Conservation (phyloP, 1,284 basidiomycete genomes). For the Athelia sp. region DNA sequence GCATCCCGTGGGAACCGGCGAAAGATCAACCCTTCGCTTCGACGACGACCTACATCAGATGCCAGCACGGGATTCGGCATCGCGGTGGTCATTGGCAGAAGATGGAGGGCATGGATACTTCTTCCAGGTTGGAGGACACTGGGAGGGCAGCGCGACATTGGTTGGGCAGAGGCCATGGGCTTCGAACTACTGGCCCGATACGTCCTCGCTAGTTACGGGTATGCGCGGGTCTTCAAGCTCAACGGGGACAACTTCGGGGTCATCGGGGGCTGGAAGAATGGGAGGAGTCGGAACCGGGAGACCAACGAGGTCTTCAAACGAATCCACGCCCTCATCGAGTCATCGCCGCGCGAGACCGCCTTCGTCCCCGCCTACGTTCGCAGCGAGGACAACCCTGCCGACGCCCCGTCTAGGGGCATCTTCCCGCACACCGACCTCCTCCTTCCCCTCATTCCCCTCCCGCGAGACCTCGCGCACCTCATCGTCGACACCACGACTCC, state of each 20-base stretch:
- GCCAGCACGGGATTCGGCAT: background rate
- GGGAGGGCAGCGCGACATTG: conserved; percentile 20
- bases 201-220: background rate
- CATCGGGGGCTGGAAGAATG: conserved; percentile 32
- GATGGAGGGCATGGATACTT: conserved; percentile 32
- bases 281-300: conserved; percentile 24
- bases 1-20: too few relatives aligned
- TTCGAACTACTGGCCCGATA: conserved; percentile 29
- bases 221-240: conserved; percentile 16
- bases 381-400: conserved; percentile 17
- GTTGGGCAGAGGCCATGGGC: conserved; percentile 30
- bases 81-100: conserved; percentile 26
- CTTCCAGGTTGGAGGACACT: conserved; percentile 25
- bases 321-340: conserved; percentile 9
- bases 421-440: conserved; percentile 9
- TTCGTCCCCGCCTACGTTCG: conserved; percentile 25
- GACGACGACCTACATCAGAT: too few relatives aligned
- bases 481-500: conserved; percentile 7
- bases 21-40: too few relatives aligned
- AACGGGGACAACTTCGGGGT: conserved; percentile 34
- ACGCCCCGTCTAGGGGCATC: conserved; percentile 12
- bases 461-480: conserved; percentile 2
- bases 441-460: conserved; percentile 12
- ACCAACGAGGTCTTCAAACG: conserved; percentile 19
- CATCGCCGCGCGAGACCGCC: background rate